Conservation (phyloP, 306 rosid species). For the Lathyrus oleraceus region DNA sequence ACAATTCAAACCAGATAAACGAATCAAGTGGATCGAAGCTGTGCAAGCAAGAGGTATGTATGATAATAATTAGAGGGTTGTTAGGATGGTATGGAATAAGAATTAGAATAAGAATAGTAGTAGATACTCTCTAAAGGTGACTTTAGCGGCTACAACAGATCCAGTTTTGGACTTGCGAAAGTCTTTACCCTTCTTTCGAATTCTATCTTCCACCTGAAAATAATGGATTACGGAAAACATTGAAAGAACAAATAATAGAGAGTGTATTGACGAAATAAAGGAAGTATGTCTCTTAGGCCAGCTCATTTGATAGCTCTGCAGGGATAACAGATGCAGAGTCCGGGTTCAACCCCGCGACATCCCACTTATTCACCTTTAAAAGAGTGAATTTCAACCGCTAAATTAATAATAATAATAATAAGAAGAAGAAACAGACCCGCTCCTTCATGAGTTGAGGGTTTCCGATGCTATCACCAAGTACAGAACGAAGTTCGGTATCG, state of each 20-base stretch:
- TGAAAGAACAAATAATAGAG: background rate
- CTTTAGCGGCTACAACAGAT: slow-evolving; percentile 88
- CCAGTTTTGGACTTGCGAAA: slow-evolving; percentile 80
- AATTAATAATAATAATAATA: too few species aligned
- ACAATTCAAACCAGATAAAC: slow-evolving; percentile 83
- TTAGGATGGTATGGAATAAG: too few species aligned
- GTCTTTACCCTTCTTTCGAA: slow-evolving; percentile 76
- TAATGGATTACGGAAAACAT: background rate
- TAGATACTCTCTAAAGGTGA: slow-evolving; percentile 82
- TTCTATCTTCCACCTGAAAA: slow-evolving; percentile 75
- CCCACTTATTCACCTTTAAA: too few species aligned
- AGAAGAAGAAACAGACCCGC: slow-evolving; percentile 44
- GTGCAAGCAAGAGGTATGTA: slow-evolving; percentile 41
- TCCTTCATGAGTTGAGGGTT: slow-evolving; percentile 86
- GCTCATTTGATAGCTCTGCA: too few species aligned
- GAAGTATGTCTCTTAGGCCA: too few species aligned
- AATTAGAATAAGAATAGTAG: background rate
- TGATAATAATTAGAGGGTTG: too few species aligned
- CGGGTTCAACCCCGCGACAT: too few species aligned
- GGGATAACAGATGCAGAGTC: too few species aligned
- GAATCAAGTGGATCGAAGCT: slow-evolving; percentile 95
- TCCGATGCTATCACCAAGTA: slow-evolving; percentile 90
- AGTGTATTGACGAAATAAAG: background rate
- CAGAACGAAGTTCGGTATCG: slow-evolving; percentile 75
- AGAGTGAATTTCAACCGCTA: too few species aligned